A percentile compares a stretch with the other conserved stretches of the same genome.
Conservation (phyloP, 2,329 filamentous ascomycete species). For the Colletotrichum chlorophyti region DNA sequence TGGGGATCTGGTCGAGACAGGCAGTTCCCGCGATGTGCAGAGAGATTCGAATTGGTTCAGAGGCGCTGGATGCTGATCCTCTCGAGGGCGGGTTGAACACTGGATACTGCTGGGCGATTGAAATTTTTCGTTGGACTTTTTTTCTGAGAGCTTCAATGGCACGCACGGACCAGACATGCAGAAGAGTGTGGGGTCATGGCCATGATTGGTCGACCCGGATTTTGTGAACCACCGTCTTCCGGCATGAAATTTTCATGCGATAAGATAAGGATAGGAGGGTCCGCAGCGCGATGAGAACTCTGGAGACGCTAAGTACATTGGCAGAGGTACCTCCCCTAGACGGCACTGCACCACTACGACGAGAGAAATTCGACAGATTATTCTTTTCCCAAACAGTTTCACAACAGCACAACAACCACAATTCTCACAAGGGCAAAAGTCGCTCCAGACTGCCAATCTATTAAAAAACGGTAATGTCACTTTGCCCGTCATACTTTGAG, state of each 20-base stretch:
- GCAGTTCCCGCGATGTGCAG: slow-evolving; percentile 1
- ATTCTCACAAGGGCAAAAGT: neutral
- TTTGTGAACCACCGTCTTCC: slow-evolving; percentile 1
- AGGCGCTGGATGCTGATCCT: slow-evolving; percentile 13
- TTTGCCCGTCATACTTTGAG: no score
- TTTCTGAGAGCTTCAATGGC: slow-evolving; percentile 21
- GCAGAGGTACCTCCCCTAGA: no score
- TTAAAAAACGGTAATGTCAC: no score
- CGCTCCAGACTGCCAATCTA: no score
- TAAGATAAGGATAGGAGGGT: slow-evolving; percentile 9
- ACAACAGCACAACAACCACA: neutral
- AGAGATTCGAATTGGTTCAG: slow-evolving; percentile 7
- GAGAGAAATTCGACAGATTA: no score
- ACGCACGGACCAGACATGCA: slow-evolving; percentile 28
- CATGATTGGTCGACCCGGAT: slow-evolving; percentile 24
- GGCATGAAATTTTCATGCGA: slow-evolving; percentile 8
- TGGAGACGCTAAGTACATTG: no score
- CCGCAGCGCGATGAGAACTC: no score
- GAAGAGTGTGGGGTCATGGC: slow-evolving; percentile 18
- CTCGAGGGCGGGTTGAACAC: slow-evolving; percentile 12
- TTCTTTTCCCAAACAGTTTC: neutral
- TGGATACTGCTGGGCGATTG: slow-evolving; percentile 14
- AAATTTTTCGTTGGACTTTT: slow-evolving; percentile 30
- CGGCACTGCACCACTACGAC: neutral
- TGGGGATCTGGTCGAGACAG: neutral